A percentile compares a stretch with the other conserved stretches of the same genome.
phyloP scores from a whole-genome alignment of 164 flowering plant species.

The Tinospora cordifolia region DNA sequence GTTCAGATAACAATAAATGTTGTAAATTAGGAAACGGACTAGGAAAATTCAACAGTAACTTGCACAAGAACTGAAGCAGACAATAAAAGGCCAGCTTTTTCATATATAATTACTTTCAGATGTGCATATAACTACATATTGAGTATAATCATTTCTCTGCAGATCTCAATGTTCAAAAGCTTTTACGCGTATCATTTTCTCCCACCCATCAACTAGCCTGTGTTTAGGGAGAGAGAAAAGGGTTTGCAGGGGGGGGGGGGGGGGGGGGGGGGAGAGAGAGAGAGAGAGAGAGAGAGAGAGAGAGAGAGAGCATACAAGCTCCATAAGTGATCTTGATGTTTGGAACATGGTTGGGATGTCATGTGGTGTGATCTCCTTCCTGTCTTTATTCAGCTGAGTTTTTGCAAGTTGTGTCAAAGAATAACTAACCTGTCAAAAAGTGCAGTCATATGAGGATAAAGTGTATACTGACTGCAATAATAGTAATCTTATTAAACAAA shows the following conservation, averaged over 20 bases:
- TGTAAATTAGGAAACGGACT: neutral
- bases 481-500: neutral
- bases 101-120: neutral
- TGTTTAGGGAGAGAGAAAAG: neutral
- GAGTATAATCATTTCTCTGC: neutral
- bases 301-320: conserved; percentile 58
- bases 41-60: neutral
- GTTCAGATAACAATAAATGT: neutral
- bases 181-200: neutral
- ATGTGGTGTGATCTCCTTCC: conserved; percentile 83
- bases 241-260: no score
- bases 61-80: neutral
- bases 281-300: neutral
- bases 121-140: neutral
- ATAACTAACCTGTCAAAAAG: conserved; percentile 75
- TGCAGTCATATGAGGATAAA: conserved; percentile 5
- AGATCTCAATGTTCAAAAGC: no score
- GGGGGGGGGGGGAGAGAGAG: no score
- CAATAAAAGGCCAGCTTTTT: neutral
- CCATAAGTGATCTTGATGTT: conserved; percentile 55
- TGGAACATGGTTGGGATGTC: conserved; percentile 75
- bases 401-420: conserved; percentile 89
- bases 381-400: conserved; percentile 77
- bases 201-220: neutral
- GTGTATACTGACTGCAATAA: neutral